Conservation (phyloP, 2,329 filamentous ascomycete species). For the Helotiales sp. region DNA sequence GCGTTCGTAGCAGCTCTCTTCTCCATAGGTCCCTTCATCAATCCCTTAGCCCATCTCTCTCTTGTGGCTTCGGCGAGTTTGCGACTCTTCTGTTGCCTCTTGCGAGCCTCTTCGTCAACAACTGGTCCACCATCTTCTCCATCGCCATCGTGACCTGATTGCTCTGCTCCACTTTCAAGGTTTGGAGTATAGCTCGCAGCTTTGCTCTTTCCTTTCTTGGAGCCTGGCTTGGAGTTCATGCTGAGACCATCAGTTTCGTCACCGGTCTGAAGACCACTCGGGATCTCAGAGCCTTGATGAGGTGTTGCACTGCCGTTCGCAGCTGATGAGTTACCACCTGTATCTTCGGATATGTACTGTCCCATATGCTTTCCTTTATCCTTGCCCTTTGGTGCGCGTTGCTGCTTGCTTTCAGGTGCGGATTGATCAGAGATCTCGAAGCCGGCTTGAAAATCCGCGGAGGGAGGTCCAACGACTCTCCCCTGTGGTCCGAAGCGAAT, state of each 20-base stretch:
- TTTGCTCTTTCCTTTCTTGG: not conserved
- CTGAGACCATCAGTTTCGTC: constrained; percentile 2
- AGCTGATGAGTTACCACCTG: constrained; percentile 1
- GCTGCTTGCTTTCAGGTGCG: constrained; percentile 14
- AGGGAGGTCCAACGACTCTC: not conserved
- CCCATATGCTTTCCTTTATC: not conserved
- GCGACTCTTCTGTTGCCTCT: constrained; percentile 24
- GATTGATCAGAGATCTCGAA: constrained; percentile 5
- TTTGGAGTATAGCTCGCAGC: constrained; percentile 10
- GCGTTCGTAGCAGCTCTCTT: constrained; percentile 65
- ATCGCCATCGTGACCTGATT: constrained; percentile 13
- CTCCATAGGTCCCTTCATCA: constrained; percentile 64
- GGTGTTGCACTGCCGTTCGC: not conserved
- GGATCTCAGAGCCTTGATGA: not conserved
- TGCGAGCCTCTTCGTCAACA: constrained; percentile 7
- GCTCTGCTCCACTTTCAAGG: constrained; percentile 2
- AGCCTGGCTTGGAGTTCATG: not conserved
- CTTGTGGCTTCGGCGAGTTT: constrained; percentile 24
- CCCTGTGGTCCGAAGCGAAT: not conserved
- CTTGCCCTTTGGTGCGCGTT: constrained; percentile 1
- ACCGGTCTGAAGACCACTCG: constrained; percentile 6
- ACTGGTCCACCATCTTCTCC: constrained; percentile 5
- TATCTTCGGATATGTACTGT: not conserved
- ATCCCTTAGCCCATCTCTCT: constrained; percentile 61
- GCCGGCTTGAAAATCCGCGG: not conserved